Evolutionary conservation across 139 green algal species (phyloP).

Genomic region (Chlorella vulgaris): DNA sequence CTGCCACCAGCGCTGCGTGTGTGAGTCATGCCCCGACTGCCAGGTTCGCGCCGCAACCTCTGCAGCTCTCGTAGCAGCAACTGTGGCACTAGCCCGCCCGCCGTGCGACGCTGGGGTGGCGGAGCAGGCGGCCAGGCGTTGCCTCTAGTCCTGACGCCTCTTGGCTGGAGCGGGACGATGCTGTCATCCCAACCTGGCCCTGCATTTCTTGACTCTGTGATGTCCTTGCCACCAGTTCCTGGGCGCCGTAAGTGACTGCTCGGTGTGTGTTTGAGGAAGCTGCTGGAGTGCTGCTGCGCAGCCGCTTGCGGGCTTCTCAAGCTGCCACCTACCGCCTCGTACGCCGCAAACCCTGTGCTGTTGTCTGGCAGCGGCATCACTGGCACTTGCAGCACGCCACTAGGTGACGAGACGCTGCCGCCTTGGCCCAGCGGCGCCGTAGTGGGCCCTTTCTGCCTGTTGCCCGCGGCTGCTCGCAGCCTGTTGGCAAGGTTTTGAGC

Average conservation of each 20-base stretch:
- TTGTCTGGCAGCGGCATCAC: too few relatives aligned
- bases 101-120: not conserved
- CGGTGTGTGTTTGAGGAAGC: too few relatives aligned
- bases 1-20: not conserved
- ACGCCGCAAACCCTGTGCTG: too few relatives aligned
- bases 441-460: not conserved
- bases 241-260: too few relatives aligned
- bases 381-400: too few relatives aligned
- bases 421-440: not conserved
- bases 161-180: not conserved
- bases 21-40: not conserved
- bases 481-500: not conserved
- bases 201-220: not conserved
- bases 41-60: not conserved
- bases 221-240: too few relatives aligned
- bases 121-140: not conserved
- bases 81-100: not conserved
- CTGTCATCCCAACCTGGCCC: slow-evolving; percentile 11
- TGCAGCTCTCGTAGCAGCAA: slow-evolving; percentile 19
- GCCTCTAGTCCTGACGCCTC: not conserved
- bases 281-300: too few relatives aligned
- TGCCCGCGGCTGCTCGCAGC: not conserved
- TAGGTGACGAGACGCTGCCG: not conserved
- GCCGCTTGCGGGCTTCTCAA: too few relatives aligned
- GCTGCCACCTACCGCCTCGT: too few relatives aligned